Evolutionary conservation across 2,329 filamentous ascomycete genomes (phyloP), one percentile per base, ranked within the genome.

Genomic region (Colletotrichum sidae): DNA sequence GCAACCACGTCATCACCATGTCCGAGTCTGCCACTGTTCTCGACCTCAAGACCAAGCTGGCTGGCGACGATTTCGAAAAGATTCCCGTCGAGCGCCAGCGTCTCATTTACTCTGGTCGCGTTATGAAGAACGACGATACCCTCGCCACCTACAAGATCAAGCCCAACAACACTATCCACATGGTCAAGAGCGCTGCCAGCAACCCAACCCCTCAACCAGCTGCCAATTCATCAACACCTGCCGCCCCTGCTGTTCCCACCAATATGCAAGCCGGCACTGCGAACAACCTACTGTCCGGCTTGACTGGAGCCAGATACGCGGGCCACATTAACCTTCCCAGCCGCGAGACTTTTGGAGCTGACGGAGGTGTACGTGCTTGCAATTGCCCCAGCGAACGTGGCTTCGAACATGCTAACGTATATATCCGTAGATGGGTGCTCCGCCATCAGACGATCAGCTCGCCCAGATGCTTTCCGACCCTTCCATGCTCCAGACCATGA

Each of bases 101-200:
- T 67, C 85, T 99, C 69, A 99, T 99, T 81, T 99, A 98, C 84
- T 97, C 95, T 6, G 96, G 96, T 57, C 91, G 95, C 67, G 95
- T 99, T 67, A 89, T 99, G 82, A 99, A 98, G 83, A 96, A 99
- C 77, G 89, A 91, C 65, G 95, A 99, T 72, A 90, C 92, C 0
- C 82, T 99, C 47, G 88, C 86, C 69, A 88, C 88, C 61, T 96
- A 96, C 83, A 98, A 97, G 84, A 94, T 99, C 79, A 97, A 97
- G 84, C 86, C 93, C 69, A 94, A 94, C 69, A 96, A 98, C 79
- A 98, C 95, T 15, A 89, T 99, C 71, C 96, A 99, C 78, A 87
- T 99, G 73, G 96, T 99, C 73, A 97, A 97, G 84, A 96, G 94
- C 76, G 95, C 96, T 49, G 92, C 92, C 67, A 97, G 94, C 85